Base-by-base conservation (phyloP, 306 rosid species). In the Carpinus viminea region DNA sequence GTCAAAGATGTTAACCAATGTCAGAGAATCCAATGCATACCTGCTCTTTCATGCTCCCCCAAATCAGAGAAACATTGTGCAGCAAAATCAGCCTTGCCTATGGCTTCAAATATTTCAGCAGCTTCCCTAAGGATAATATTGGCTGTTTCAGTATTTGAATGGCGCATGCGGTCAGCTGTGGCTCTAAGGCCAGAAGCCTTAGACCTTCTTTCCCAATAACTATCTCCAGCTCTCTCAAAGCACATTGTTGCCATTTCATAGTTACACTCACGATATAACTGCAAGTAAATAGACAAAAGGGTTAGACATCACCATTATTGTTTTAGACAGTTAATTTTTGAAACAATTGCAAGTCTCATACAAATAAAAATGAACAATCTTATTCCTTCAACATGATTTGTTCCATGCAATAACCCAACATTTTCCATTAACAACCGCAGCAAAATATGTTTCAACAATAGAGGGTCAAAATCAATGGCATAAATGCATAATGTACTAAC, bases 221-320 rank as follows among this genome's bases (percentile, higher is more conserved):
- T 57, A 76, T 93, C 98, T 61, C 83, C 84, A 26, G 93, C 98
- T 83, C 87, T 89, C 80, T 89, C 92, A 83, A 93, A 93, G 73
- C 96, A 93, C 85, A 85, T 85, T 55, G 93, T 91, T 28, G 96
- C 96, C 90, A 83, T 88, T 86, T 85, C 90, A 48, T 75, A 93
- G 70, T 93, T 93, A 36, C 81, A 82, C 82, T 89, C 93, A 36
- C 84, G 53, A 76, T 80, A 91, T 8, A 93, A 80, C 98, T 89
- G 88, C 80, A 72, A 75, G 46, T 24, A 70, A 72, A 36, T 6
- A 65, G n/a, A 47, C 60, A 70, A 24, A 11, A 5, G 18, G 41
- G 18, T 54, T 51, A 21, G 38, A 60, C 7, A 74, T 41, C 45
- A 41, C 45, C 45, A 41, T 41, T 41, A 4, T 28, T 38, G 28